Evolutionary conservation across 805 yeast genomes (phyloP).

Genomic region (Kodamaea restingae): DNA sequence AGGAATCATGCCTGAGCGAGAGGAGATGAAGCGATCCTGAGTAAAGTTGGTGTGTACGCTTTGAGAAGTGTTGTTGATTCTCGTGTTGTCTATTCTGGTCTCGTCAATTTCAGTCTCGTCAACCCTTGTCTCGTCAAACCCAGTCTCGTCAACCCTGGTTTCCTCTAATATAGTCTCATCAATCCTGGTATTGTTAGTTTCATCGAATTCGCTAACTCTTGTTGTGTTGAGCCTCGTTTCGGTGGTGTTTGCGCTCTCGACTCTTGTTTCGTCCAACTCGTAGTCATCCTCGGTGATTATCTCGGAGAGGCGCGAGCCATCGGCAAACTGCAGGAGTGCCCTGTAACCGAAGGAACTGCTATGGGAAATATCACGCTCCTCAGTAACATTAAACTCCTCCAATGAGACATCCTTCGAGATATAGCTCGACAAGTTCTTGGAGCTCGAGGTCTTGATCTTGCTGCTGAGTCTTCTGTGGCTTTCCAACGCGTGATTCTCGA

Average conservation of each 20-base stretch:
- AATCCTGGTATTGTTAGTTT: too few relatives aligned
- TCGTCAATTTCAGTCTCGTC: not conserved
- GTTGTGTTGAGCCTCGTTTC: not conserved
- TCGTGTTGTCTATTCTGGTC: too few relatives aligned
- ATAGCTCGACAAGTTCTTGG: constrained; percentile 25
- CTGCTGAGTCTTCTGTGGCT: constrained; percentile 14
- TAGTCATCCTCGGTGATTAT: constrained; percentile 15
- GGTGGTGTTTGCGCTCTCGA: not conserved
- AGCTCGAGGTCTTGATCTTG: constrained; percentile 35
- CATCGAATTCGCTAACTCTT: too few relatives aligned
- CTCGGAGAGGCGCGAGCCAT: constrained; percentile 14
- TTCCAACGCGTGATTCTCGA: constrained; percentile 4
- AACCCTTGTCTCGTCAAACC: not conserved
- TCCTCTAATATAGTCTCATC: not conserved
- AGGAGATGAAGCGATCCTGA: not conserved
- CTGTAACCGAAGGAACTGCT: constrained; percentile 7
- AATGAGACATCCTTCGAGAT: constrained; percentile 2
- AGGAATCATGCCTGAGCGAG: constrained; percentile 23
- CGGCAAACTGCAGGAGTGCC: constrained; percentile 1
- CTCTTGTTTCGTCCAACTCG: constrained; percentile 5
- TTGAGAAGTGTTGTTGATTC: too few relatives aligned
- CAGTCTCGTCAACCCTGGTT: not conserved
- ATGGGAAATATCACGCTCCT: constrained; percentile 3
- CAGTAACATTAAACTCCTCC: constrained; percentile 2
- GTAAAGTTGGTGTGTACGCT: too few relatives aligned